These are phyloP conservation scores for Leucosporidium yakuticum DNA, from an alignment of 768 basidiomycete species.

Conservation along the genomic window DNA sequence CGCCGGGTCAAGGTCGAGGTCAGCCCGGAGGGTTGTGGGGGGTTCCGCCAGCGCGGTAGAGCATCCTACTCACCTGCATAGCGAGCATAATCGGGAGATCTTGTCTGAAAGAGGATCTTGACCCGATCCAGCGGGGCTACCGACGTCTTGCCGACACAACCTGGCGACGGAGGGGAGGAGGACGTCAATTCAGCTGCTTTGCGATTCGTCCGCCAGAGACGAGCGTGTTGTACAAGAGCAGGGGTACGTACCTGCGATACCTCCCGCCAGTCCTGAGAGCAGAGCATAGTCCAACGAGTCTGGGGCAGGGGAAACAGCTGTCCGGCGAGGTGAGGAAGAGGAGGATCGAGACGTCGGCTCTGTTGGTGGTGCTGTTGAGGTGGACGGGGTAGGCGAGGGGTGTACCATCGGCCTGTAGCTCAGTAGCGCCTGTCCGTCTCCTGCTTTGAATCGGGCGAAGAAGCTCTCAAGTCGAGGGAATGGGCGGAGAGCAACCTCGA, in stretches of 20 bases:
- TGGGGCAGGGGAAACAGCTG: neutral
- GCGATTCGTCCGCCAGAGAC: neutral
- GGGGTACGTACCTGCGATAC: conserved; percentile 71
- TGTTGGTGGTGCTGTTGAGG: too few species aligned
- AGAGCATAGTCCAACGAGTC: conserved; percentile 54
- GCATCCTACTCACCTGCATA: conserved; percentile 72
- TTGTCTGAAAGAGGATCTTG: conserved; percentile 97
- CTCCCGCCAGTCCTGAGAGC: conserved; percentile 84
- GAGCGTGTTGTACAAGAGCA: conserved; percentile 9
- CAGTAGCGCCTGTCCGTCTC: too few species aligned
- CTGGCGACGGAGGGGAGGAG: conserved; percentile 1
- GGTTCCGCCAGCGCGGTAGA: neutral
- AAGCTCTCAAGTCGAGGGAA: too few species aligned
- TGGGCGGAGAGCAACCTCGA: too few species aligned
- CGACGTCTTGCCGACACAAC: conserved; percentile 39
- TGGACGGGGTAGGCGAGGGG: too few species aligned
- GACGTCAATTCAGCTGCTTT: conserved; percentile 23
- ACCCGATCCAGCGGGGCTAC: conserved; percentile 91
- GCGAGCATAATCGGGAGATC: conserved; percentile 87
- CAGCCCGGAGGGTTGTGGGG: neutral
- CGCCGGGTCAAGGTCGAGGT: neutral
- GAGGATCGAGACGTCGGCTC: neutral
- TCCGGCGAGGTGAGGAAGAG: neutral
- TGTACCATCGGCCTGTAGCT: too few species aligned
- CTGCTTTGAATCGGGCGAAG: too few species aligned